Base-by-base conservation (phyloP, 345 rosid genomes). In the Pistacia vera region DNA sequence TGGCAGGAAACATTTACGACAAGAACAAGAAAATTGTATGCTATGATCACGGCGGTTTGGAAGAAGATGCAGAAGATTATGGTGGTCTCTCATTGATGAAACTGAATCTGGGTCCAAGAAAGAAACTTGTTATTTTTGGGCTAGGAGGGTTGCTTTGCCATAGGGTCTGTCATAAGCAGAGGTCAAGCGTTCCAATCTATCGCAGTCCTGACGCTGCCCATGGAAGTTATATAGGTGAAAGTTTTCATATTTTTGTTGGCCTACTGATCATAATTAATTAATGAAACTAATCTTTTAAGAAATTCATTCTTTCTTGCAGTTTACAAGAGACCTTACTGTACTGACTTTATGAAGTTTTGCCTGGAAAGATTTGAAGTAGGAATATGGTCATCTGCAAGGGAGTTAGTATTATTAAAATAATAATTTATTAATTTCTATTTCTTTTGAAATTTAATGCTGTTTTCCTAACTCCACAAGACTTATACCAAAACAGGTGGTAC, bases 321-420 rank as follows among this genome's bases (percentile, higher is more conserved):
- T 57, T 89, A 76, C 64, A 89, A 78, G 80, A 81, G 89, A 71
- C 87, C 90, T 20, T 78, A 79, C 73, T 77, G 81, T 22, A 83
- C 78, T 9, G 87, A 81, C 0, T 87, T 87, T 10, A 33, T 89
- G 35, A 75, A 75, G 66, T 86, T 89, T 10, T 83, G 89, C 59
- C 79, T 87, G n/a, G 83, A 86, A 46, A 78, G 79, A 65, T 87
- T 86, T 38, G 79, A 87, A 84, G 87, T 87, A 12, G 89, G 85
- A 68, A 75, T 87, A 17, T 86, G 91, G 89, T 87, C 91, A 0
- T 76, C 84, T 20, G 83, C 84, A 35, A 77, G 54, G 67, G 77
- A 74, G 85, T 76, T 46, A 66, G 71, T 56, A 2, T 48, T 33
- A 8, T 4, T 59, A 9, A 30, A 6, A 2, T 8, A 9, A 59